Percentiles rank a stretch among this genome's conserved stretches.
These are phyloP conservation scores for Magnolia sinica DNA, from an alignment of 164 flowering plant species.

Conservation along the genomic window DNA sequence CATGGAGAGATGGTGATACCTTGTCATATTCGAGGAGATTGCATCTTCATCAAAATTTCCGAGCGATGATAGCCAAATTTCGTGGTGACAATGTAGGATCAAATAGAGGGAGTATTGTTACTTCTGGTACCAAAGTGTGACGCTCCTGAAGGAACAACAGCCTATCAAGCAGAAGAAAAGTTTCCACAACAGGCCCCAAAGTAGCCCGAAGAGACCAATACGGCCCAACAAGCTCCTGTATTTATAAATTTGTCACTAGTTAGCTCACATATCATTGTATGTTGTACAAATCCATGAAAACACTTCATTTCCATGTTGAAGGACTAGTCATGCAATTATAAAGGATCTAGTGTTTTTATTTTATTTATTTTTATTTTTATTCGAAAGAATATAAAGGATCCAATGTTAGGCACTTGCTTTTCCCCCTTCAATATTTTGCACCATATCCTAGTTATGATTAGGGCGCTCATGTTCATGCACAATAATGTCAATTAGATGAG, in stretches of 20 bases:
- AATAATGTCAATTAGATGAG: neutral
- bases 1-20: too few species aligned
- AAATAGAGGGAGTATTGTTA: slow-evolving; percentile 59
- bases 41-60: slow-evolving; percentile 14
- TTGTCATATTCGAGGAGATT: too few species aligned
- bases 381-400: neutral
- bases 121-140: slow-evolving; percentile 42
- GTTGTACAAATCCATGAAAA: neutral
- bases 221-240: slow-evolving; percentile 77
- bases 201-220: slow-evolving; percentile 89
- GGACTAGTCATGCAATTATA: neutral
- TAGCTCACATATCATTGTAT: neutral
- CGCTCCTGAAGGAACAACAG: slow-evolving; percentile 81
- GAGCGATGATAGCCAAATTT: slow-evolving; percentile 76
- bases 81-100: slow-evolving; percentile 84
- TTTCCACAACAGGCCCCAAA: slow-evolving; percentile 78
- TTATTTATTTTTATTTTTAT: too few species aligned
- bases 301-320: neutral
- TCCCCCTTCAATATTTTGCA: neutral
- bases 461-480: neutral
- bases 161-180: slow-evolving; percentile 80
- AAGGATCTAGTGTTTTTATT: neutral
- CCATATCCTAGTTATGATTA: too few species aligned
- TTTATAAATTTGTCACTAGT: neutral
- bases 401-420: neutral